These are phyloP conservation scores for Yamadazyma sp. DNA, from an alignment of 1,139 yeast species.

Conservation along the genomic window DNA sequence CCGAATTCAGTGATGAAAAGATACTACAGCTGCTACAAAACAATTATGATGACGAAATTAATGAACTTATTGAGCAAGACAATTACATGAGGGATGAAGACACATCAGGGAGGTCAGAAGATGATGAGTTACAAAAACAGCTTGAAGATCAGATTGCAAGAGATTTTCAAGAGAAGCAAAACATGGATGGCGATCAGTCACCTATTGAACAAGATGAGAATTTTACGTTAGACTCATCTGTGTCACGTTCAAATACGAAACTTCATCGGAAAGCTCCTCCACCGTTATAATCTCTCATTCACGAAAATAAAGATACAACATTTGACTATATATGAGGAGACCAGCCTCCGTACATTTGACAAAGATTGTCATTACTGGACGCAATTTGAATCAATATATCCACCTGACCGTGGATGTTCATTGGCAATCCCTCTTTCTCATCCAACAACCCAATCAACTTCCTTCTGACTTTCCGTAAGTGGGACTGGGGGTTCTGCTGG, in stretches of 20 bases:
- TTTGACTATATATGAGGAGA: slow-evolving; percentile 52
- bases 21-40: neutral
- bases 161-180: neutral
- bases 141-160: neutral
- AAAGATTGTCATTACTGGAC: slow-evolving; percentile 64
- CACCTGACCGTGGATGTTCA: slow-evolving; percentile 91
- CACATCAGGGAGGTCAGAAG: neutral
- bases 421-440: slow-evolving; percentile 79
- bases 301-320: slow-evolving; percentile 8
- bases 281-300: slow-evolving; percentile 17
- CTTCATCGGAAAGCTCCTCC: slow-evolving; percentile 19
- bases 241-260: slow-evolving; percentile 5
- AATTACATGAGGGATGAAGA: neutral
- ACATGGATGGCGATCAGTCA: neutral
- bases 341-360: slow-evolving; percentile 96
- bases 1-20: neutral
- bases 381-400: slow-evolving; percentile 88
- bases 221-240: neutral
- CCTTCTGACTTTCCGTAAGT: slow-evolving; percentile 72
- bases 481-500: slow-evolving; percentile 56
- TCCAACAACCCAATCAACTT: slow-evolving; percentile 80
- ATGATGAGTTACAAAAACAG: neutral
- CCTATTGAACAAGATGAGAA: too few relatives aligned
- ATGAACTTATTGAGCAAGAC: slow-evolving; percentile 10
- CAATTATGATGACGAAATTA: slow-evolving; percentile 5